A percentile compares a stretch with the other conserved stretches of the same genome.
Conservation (phyloP, 148 eudicot species). For the Tetragonia tetragonoides region DNA sequence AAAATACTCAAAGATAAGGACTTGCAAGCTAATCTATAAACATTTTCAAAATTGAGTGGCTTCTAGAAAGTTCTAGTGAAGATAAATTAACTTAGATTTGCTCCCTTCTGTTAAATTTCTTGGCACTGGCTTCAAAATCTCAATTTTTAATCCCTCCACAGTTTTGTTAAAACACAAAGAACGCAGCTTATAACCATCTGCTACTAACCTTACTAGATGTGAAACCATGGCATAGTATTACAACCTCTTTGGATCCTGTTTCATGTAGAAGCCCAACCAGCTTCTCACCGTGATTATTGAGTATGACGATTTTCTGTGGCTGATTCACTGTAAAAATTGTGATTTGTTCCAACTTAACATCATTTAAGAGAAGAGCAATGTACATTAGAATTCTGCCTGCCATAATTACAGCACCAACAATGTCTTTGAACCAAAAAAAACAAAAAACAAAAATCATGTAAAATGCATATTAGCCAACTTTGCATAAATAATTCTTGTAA, state of each 20-base stretch:
- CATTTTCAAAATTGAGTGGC: background rate
- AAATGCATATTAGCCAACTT: no score
- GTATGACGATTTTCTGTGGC: slow-evolving; percentile 49
- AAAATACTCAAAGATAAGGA: background rate
- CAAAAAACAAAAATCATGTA: no score
- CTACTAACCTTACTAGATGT: slow-evolving; percentile 49
- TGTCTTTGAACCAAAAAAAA: no score
- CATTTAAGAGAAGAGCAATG: background rate
- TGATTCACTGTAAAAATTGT: slow-evolving; percentile 30
- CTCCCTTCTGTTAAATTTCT: no score
- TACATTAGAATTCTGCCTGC: background rate
- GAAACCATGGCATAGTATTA: slow-evolving; percentile 37
- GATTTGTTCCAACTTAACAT: background rate
- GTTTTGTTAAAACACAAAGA: background rate
- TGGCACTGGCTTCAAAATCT: background rate
- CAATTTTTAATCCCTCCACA: no score
- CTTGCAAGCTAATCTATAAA: background rate
- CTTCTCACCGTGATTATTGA: slow-evolving; percentile 52
- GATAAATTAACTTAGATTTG: background rate
- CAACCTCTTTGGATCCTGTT: slow-evolving; percentile 32
- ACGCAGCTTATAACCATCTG: background rate
- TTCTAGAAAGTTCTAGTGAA: background rate
- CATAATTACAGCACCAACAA: no score
- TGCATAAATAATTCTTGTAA: no score
- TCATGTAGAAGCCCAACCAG: slow-evolving; percentile 70